These are phyloP conservation scores for Globisporangium emineosum DNA, from an alignment of 352 stramenopile genomes.

Conservation along the genomic window DNA sequence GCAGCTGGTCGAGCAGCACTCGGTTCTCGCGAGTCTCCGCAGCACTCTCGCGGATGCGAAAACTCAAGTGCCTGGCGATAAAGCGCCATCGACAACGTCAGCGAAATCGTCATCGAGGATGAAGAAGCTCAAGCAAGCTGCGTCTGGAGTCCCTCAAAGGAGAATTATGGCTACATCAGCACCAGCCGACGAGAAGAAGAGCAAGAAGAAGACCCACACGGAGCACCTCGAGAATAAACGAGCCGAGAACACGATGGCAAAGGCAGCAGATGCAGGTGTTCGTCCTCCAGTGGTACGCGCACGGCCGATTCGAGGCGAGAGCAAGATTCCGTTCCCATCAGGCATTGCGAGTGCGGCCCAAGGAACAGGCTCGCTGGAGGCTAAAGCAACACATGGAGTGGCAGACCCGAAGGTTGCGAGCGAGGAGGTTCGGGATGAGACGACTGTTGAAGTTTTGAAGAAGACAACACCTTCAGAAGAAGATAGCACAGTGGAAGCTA, in stretches of 20 bases:
- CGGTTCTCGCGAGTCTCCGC: constrained; percentile 32
- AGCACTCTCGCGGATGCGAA: constrained; percentile 1
- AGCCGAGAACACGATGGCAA: background rate
- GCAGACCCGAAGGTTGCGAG: background rate
- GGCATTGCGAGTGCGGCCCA: background rate
- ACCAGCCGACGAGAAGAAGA: background rate
- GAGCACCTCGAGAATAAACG: background rate
- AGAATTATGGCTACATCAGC: background rate
- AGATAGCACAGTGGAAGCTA: background rate
- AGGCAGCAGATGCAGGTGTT: background rate
- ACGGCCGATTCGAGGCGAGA: constrained; percentile 24
- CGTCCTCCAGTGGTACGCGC: constrained; percentile 13
- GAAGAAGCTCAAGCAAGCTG: background rate
- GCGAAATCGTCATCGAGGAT: background rate
- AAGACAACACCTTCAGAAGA: background rate
- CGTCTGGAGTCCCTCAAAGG: background rate
- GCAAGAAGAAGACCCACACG: background rate
- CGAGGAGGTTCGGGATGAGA: background rate
- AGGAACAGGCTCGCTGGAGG: background rate
- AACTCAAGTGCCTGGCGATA: background rate
- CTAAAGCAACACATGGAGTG: background rate
- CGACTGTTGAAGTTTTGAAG: background rate
- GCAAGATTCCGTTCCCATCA: constrained; percentile 33
- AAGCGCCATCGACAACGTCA: constrained; percentile 10
- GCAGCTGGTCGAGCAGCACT: constrained; percentile 43